Conservation (phyloP, 768 basidiomycete genomes). For the Kwoniella dejecticola region DNA sequence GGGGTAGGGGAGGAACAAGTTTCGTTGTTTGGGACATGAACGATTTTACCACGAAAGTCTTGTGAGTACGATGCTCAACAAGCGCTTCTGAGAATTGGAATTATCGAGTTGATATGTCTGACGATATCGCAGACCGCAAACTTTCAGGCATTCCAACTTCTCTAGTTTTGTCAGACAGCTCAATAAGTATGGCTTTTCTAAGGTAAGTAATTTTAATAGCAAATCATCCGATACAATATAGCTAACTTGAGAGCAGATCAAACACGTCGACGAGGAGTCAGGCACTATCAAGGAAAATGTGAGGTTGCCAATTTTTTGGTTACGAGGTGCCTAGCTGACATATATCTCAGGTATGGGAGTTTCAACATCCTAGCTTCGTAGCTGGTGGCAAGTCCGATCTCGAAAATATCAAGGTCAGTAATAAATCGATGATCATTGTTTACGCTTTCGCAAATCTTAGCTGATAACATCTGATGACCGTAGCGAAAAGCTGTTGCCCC, state of each 20-base stretch:
- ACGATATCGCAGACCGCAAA: constrained; percentile 38
- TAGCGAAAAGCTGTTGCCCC: constrained; percentile 48
- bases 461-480: not conserved
- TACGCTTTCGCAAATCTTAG: not conserved
- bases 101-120: not conserved
- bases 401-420: constrained; percentile 48
- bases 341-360: constrained; percentile 44
- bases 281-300: constrained; percentile 48
- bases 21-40: constrained; percentile 55
- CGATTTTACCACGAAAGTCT: constrained; percentile 49
- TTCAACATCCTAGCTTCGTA: constrained; percentile 49
- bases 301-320: constrained; percentile 4
- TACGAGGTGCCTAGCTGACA: not conserved
- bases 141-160: constrained; percentile 64
- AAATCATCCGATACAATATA: not conserved
- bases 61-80: constrained; percentile 31
- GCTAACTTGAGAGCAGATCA: constrained; percentile 32
- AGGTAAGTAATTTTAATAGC: constrained; percentile 51
- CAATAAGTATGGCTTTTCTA: constrained; percentile 97
- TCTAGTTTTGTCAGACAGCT: constrained; percentile 91
- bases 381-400: constrained; percentile 45
- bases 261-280: constrained; percentile 47
- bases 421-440: not conserved
- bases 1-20: constrained; percentile 45
- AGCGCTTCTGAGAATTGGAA: not conserved